A percentile compares a stretch with the other conserved stretches of the same genome.
Evolutionary conservation across 805 yeast genomes (phyloP).

Genomic region (Komagataella mondaviorum): DNA sequence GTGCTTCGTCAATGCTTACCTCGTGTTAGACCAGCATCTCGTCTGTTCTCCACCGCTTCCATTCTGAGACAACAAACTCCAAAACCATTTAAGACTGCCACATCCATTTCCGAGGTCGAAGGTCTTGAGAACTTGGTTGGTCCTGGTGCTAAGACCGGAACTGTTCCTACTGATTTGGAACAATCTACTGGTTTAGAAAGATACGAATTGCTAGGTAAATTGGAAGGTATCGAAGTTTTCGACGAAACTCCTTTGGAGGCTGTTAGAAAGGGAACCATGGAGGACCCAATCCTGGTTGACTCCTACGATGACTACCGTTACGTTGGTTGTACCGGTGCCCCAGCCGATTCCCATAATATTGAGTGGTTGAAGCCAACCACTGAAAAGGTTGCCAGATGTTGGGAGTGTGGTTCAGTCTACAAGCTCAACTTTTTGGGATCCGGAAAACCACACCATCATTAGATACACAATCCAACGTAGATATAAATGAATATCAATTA

Average conservation of each 20-base stretch:
- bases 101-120: constrained; percentile 60
- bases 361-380: constrained; percentile 87
- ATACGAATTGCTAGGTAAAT: constrained; percentile 84
- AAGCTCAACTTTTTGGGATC: constrained; percentile 80
- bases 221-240: constrained; percentile 90
- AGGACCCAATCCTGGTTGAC: constrained; percentile 81
- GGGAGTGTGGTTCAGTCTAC: constrained; percentile 98
- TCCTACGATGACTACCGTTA: constrained; percentile 87
- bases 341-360: constrained; percentile 82
- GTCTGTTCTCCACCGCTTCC: constrained; percentile 19
- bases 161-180: constrained; percentile 86
- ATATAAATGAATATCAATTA: not conserved
- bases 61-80: constrained; percentile 14
- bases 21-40: constrained; percentile 16
- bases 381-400: constrained; percentile 82
- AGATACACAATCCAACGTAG: constrained; percentile 1
- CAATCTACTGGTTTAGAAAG: constrained; percentile 98
- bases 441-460: constrained; percentile 40
- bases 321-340: constrained; percentile 95
- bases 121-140: constrained; percentile 74
- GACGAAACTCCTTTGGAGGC: constrained; percentile 82
- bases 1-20: constrained; percentile 24
- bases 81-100: constrained; percentile 46
- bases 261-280: constrained; percentile 82
- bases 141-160: constrained; percentile 74